Evolutionary conservation across 208 protist species (phyloP), one percentile per base, ranked within the genome.

Genomic region (Leishmania turanica): DNA sequence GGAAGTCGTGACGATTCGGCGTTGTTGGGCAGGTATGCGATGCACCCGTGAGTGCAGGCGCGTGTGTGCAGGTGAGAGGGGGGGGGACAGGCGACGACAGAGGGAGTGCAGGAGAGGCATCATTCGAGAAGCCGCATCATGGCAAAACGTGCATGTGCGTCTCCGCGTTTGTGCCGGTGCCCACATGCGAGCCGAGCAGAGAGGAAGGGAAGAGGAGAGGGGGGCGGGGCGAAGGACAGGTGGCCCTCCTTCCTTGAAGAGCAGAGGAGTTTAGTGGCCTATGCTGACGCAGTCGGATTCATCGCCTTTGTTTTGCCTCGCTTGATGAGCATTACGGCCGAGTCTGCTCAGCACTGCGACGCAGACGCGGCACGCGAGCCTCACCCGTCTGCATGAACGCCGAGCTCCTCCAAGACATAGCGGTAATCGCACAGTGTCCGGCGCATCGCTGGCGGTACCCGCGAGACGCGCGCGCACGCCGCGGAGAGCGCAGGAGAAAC

Each of bases 381-480:
- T 54, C 31, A 47, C 15, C 31, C 49, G 7, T 42, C 53, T 40
- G 31, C 72, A 62, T 45, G 19, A 5, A 66, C 17, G 11, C 79
- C 80, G 51, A 94, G 66, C 66, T 88, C 83, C 58, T 94, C 85
- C 56, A 94, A 56, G 42, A 89, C 53, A 40, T 90, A 92, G 37
- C 85, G 84, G 80, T 94, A 94, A 65, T 92, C 88, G 75, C 90
- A 94, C 58, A 91, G 56, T 0, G 84, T 80, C 40, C 11, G 21
- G 47, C 84, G 86, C 53, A 82, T 42, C 47, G 75, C 47, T 24
- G 65, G 53, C 9, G 90, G 86, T 42, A 91, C 81, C 6, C 83
- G 70, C 34, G 82, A 80, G 40, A 84, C 84, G 21, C 88, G 86
- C 6, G 66, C 81, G 27, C 81, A 79, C 17, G 88, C 88, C 4